Percentiles rank a stretch among this genome's conserved stretches.
Evolutionary conservation across 352 stramenopile species (phyloP).

Genomic region (Globisporangium yorkense): DNA sequence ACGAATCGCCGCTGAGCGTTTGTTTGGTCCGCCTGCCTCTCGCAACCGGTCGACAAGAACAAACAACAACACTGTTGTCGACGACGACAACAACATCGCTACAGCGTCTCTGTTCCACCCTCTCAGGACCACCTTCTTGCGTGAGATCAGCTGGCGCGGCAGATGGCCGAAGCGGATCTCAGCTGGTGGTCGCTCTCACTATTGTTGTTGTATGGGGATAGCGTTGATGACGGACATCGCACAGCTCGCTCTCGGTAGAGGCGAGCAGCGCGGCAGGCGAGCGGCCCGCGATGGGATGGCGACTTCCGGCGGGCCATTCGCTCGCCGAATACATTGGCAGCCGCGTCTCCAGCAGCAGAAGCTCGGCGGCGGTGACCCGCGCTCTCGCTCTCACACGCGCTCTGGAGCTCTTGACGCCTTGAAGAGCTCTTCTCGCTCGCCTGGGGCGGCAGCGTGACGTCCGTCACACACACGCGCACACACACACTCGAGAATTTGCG

Average conservation of each 20-base stretch:
- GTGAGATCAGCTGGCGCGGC: slow-evolving; percentile 13
- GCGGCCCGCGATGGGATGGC: neutral
- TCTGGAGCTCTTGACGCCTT: no score
- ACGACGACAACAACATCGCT: neutral
- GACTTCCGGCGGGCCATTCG: neutral
- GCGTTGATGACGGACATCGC: neutral
- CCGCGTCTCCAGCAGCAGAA: slow-evolving; percentile 1
- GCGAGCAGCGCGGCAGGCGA: neutral
- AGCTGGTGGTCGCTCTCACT: neutral
- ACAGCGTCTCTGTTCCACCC: neutral
- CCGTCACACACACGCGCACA: no score
- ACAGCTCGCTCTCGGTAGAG: neutral
- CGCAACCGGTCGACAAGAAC: no score
- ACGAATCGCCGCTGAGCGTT: no score
- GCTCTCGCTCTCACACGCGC: neutral
- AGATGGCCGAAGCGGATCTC: slow-evolving; percentile 15
- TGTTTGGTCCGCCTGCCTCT: no score
- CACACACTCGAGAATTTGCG: slow-evolving; percentile 1
- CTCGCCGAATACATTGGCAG: neutral
- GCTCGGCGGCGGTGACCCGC: neutral
- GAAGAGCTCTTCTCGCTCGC: no score
- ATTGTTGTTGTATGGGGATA: neutral
- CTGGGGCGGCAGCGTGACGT: no score
- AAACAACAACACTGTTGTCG: neutral
- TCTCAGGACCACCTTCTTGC: neutral